A percentile compares a stretch with the other conserved stretches of the same genome.
Conservation (phyloP, 2,329 filamentous ascomycete genomes). For the Claviceps lovelessii region DNA sequence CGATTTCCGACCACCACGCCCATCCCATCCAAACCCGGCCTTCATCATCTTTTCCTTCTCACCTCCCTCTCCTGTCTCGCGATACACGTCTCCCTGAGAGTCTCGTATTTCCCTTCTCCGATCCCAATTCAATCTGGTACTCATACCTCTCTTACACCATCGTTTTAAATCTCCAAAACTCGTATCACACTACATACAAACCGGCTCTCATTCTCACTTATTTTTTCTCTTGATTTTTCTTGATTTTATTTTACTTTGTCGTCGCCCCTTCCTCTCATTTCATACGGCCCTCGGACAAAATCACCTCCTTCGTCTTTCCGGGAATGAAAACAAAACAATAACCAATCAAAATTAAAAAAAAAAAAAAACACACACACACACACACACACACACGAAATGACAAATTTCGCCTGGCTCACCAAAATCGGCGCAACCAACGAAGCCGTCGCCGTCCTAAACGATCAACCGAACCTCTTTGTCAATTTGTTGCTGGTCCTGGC, state of each 20-base stretch:
- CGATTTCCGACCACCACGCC: background rate
- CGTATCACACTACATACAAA: no score
- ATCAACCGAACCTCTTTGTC: slow-evolving; percentile 45
- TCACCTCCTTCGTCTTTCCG: no score
- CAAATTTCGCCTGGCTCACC: slow-evolving; percentile 42
- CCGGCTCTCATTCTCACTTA: no score
- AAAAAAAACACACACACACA: background rate
- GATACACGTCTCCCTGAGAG: background rate
- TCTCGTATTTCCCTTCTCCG: background rate
- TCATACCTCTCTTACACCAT: no score
- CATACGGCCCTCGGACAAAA: no score
- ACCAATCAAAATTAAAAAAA: no score
- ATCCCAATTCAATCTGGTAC: no score
- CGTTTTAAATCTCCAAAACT: no score
- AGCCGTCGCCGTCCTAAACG: slow-evolving; percentile 45
- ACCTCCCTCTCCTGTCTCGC: background rate
- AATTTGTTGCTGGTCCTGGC: slow-evolving; percentile 41
- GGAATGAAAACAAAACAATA: no score
- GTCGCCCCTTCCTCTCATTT: no score
- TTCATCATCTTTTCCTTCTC: background rate
- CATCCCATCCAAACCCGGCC: background rate
- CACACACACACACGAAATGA: slow-evolving; percentile 18
- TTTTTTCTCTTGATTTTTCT: no score
- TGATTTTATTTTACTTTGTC: no score
- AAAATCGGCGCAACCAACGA: slow-evolving; percentile 42